phyloP scores from a whole-genome alignment of 768 basidiomycete species.

The Cystofilobasidium capitatum region DNA sequence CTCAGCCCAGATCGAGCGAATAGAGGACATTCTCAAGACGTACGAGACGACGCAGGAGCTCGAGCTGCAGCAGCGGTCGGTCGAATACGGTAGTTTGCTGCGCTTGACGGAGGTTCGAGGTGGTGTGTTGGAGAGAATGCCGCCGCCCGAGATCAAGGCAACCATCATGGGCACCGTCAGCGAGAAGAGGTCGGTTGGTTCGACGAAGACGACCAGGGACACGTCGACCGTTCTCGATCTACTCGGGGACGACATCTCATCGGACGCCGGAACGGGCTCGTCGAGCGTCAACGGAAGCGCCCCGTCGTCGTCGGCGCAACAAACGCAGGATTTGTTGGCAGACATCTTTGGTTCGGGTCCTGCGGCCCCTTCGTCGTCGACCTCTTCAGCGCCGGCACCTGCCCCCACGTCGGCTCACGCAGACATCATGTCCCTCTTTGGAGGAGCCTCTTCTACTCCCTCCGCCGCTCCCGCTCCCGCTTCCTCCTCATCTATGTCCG shows the following conservation, averaged over 20 bases:
- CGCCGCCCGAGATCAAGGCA: conserved; percentile 94
- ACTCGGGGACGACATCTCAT: conserved; percentile 61
- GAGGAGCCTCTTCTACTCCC: conserved; percentile 39
- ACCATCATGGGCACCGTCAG: conserved; percentile 81
- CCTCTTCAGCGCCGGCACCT: conserved; percentile 38
- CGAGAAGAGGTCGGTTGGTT: conserved; percentile 93
- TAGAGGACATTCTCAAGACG: conserved; percentile 63
- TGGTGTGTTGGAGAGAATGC: conserved; percentile 95
- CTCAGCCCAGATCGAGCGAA: conserved; percentile 52
- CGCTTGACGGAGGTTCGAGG: conserved; percentile 52
- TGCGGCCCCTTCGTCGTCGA: conserved; percentile 34
- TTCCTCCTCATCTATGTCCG: conserved; percentile 29
- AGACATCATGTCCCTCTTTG: conserved; percentile 87
- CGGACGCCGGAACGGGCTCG: conserved; percentile 42
- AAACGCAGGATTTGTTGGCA: conserved; percentile 76
- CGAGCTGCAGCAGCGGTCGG: conserved; percentile 89
- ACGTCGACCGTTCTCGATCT: conserved; percentile 53
- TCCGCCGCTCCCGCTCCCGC: conserved; percentile 38
- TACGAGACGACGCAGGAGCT: conserved; percentile 83
- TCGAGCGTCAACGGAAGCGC: conserved; percentile 40
- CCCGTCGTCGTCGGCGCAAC: conserved; percentile 44
- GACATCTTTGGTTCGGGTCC: conserved; percentile 69
- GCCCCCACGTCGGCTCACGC: conserved; percentile 54
- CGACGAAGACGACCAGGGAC: conserved; percentile 66
- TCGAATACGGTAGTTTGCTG: conserved; percentile 85